Base-by-base conservation (phyloP, 176 grass and related monocot species). In the Urochloa ruziziensis region DNA sequence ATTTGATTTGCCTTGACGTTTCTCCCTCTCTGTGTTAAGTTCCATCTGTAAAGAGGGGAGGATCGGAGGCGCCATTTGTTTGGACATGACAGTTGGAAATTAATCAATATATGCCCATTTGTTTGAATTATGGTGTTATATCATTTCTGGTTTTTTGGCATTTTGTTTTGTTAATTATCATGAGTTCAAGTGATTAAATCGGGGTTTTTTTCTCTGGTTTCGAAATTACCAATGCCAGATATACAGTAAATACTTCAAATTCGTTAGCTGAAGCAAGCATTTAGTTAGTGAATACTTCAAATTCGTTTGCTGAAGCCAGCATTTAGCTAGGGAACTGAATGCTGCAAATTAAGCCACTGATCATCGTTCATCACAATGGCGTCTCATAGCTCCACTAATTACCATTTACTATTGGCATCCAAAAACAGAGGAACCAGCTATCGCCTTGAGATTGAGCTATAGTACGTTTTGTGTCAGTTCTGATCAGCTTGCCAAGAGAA, bases 71-170 rank as follows among this genome's bases (percentile, higher is more conserved):
- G 29, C 54, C 25, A 76, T 70, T 82, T 53, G 24, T 77, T 83
- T 40, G 43, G 49, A 61, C 81, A 62, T 27, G 56, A 88, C 5
- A 78, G 46, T 10, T 77, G n/a, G 39, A 82, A 82, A 77, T 88
- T 77, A 70, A 62, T 87, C 52, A 10, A 12, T 48, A 39, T n/a
- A n/a, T n/a, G n/a, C 32, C 47, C 32, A 70, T 77, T 69, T 62
- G 17, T 76, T 82, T 62, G 54, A 14, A 28, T 43, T 39, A 21
- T 37, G 2, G 1, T 65, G 27, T 1, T 52, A 21, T 19, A 16
- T 19, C 13, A 15, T 49, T 62, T 62, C 15, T 51, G 19, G 0
- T 72, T 79, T 40, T 0, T 72, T 4, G 12, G 6, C 34, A 15
- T 75, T 23, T 27, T 4, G 14, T 67, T 42, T 37, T 67, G 7